Percentiles rank a stretch among this genome's conserved stretches.
Conservation (phyloP, 2,329 filamentous ascomycete genomes). For the Podosphaera fusca region DNA sequence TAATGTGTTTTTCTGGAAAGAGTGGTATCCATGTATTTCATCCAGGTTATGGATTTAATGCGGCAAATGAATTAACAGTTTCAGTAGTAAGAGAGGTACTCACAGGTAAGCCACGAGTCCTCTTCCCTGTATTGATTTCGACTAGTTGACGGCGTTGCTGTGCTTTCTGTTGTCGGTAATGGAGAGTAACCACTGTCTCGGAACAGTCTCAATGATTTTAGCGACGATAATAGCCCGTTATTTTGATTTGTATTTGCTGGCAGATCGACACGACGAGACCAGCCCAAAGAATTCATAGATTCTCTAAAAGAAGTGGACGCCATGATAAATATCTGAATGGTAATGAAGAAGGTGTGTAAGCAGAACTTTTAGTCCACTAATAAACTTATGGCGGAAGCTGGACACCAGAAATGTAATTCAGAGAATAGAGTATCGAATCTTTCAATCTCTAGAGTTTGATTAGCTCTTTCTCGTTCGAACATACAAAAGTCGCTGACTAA, state of each 20-base stretch:
- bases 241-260: slow-evolving; percentile 50
- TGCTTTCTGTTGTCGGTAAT: slow-evolving; percentile 62
- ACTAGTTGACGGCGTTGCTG: slow-evolving; percentile 69
- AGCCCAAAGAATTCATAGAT: slow-evolving; percentile 83
- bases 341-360: too few relatives aligned
- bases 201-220: slow-evolving; percentile 78
- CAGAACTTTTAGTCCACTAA: too few relatives aligned
- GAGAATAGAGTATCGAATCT: too few relatives aligned
- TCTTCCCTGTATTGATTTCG: slow-evolving; percentile 75
- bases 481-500: too few relatives aligned
- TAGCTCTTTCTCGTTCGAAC: too few relatives aligned
- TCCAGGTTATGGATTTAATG: too few relatives aligned
- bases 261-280: slow-evolving; percentile 69
- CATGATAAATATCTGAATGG: slow-evolving; percentile 27
- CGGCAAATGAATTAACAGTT: too few relatives aligned
- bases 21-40: slow-evolving; percentile 4
- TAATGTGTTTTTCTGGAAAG: slow-evolving; percentile 5
- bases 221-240: slow-evolving; percentile 53
- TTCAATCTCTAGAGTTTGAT: too few relatives aligned
- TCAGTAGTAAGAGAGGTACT: slow-evolving; percentile 23
- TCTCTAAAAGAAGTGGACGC: slow-evolving; percentile 76
- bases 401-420: too few relatives aligned
- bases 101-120: slow-evolving; percentile 85
- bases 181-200: slow-evolving; percentile 67
- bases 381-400: too few relatives aligned